Evolutionary conservation across 495 filamentous ascomycete species (phyloP).

Genomic region (Oidiodendron maius): DNA sequence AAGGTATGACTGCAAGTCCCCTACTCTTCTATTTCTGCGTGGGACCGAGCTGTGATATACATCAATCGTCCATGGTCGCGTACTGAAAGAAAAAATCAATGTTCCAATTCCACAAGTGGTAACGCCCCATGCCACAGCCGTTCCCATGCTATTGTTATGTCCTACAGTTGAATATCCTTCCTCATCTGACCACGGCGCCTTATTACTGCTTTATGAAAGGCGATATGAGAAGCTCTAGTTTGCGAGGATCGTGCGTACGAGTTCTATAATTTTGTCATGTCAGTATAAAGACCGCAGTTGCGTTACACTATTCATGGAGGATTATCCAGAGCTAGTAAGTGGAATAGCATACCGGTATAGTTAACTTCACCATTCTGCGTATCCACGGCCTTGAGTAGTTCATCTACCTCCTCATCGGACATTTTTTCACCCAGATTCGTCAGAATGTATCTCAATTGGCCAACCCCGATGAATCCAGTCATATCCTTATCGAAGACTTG

Average conservation of each 20-base stretch:
- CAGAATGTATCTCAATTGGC: slow-evolving; percentile 92
- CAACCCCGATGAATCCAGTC: slow-evolving; percentile 95
- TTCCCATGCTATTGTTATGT: slow-evolving; percentile 19
- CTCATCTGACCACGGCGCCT: background rate
- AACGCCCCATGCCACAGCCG: slow-evolving; percentile 9
- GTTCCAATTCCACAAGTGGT: slow-evolving; percentile 3
- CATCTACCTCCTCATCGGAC: slow-evolving; percentile 96
- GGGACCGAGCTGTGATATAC: background rate
- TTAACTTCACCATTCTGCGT: slow-evolving; percentile 92
- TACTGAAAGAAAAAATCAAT: background rate
- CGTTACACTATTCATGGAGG: too few species aligned
- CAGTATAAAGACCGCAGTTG: too few species aligned
- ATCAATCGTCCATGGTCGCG: background rate
- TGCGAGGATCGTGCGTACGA: slow-evolving; percentile 90
- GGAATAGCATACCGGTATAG: slow-evolving; percentile 86
- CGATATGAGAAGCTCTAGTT: slow-evolving; percentile 50
- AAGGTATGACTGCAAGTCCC: background rate
- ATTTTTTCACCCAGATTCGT: slow-evolving; percentile 98
- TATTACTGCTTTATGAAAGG: background rate
- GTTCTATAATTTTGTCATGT: slow-evolving; percentile 46
- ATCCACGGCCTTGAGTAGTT: slow-evolving; percentile 95
- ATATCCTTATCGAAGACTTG: slow-evolving; percentile 99
- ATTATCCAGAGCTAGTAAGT: too few species aligned
- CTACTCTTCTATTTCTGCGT: background rate
- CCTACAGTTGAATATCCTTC: slow-evolving; percentile 15